Evolutionary conservation across 2,329 filamentous ascomycete genomes (phyloP).

Genomic region (Fusarium hostae): DNA sequence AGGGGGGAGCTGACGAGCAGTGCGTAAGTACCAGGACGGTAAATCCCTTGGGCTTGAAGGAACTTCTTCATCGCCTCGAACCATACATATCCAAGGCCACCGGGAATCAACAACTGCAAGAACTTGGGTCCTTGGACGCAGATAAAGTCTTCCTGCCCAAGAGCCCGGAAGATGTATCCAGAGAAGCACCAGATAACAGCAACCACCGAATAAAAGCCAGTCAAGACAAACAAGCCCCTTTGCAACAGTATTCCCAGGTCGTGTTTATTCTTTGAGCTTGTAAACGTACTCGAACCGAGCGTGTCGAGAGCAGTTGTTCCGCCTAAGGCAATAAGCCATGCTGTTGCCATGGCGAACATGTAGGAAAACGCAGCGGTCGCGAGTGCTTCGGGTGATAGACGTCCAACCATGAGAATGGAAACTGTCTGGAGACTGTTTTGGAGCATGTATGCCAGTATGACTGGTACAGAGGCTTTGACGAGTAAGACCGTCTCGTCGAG

Average conservation of each 20-base stretch:
- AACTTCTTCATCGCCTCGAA: slow-evolving; percentile 90
- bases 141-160: slow-evolving; percentile 83
- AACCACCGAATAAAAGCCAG: slow-evolving; percentile 77
- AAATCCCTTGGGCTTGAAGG: slow-evolving; percentile 89
- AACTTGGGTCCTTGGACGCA: slow-evolving; percentile 79
- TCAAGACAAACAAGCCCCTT: slow-evolving; percentile 77
- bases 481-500: slow-evolving; percentile 57
- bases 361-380: slow-evolving; percentile 88
- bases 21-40: slow-evolving; percentile 83
- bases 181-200: slow-evolving; percentile 79
- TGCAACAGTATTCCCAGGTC: slow-evolving; percentile 84
- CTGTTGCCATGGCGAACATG: slow-evolving; percentile 93
- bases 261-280: slow-evolving; percentile 80
- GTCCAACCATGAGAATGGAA: slow-evolving; percentile 83
- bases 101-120: slow-evolving; percentile 78
- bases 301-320: slow-evolving; percentile 90
- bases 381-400: slow-evolving; percentile 80
- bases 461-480: slow-evolving; percentile 75
- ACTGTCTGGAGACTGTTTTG: slow-evolving; percentile 88
- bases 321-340: slow-evolving; percentile 86
- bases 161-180: slow-evolving; percentile 75
- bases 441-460: slow-evolving; percentile 85
- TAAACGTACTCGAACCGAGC: slow-evolving; percentile 83
- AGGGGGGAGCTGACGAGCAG: slow-evolving; percentile 84
- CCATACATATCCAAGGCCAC: slow-evolving; percentile 86